Percentiles rank a stretch among this genome's conserved stretches.
Conservation (phyloP, 1,139 yeast genomes). For the Suhomyces chickasaworum region DNA sequence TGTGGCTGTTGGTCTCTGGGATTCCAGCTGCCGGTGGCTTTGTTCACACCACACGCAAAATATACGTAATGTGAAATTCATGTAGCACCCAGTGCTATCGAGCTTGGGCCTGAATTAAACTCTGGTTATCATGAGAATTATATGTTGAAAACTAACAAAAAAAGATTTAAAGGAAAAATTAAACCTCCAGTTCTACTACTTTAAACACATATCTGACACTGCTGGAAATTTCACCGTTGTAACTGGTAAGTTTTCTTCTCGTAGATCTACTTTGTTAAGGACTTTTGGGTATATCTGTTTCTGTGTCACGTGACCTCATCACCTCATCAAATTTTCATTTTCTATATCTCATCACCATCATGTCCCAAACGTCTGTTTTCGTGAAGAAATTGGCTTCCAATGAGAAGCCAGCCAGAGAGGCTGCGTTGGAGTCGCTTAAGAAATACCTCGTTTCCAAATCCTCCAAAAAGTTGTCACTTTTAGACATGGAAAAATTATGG, state of each 20-base stretch:
- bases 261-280: too few species aligned
- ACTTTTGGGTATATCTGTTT: too few species aligned
- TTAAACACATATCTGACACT: too few species aligned
- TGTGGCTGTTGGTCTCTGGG: background rate
- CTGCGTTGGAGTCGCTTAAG: conserved; percentile 69
- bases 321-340: conserved; percentile 11
- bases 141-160: too few species aligned
- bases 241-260: too few species aligned
- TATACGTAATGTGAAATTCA: background rate
- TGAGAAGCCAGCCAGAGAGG: conserved; percentile 71
- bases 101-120: too few species aligned
- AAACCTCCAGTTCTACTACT: too few species aligned
- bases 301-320: conserved; percentile 4
- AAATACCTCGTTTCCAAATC: conserved; percentile 53
- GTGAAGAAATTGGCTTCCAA: conserved; percentile 86
- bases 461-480: conserved; percentile 27
- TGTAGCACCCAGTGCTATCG: background rate
- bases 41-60: background rate
- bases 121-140: too few species aligned
- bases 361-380: conserved; percentile 46
- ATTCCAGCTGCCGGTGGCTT: background rate
- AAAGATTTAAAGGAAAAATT: too few species aligned
- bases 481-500: conserved; percentile 85
- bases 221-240: too few species aligned
- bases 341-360: conserved; percentile 10